Percentiles rank a stretch among this genome's conserved stretches.
Evolutionary conservation across 768 basidiomycete species (phyloP).

Genomic region (Myochromella boudieri): DNA sequence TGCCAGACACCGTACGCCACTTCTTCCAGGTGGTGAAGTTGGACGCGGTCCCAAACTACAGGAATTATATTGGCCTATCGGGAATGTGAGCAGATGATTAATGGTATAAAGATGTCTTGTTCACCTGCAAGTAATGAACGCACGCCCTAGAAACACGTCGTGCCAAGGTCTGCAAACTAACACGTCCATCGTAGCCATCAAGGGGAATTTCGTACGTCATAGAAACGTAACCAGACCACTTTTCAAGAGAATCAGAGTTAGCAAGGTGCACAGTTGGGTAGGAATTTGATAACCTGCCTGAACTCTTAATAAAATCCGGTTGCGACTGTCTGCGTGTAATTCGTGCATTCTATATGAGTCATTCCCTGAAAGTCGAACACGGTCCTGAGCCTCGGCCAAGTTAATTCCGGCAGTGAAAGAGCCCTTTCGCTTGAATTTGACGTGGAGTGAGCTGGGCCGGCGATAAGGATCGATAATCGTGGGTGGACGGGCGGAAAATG

Average conservation of each 20-base stretch:
- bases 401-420: constrained; percentile 63
- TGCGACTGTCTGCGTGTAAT: constrained; percentile 59
- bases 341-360: constrained; percentile 66
- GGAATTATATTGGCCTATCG: constrained; percentile 67
- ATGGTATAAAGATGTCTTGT: constrained; percentile 7
- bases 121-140: constrained; percentile 73
- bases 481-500: constrained; percentile 37
- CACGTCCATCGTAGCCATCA: constrained; percentile 63
- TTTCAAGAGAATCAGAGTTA: not conserved
- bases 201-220: constrained; percentile 76
- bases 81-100: constrained; percentile 5
- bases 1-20: constrained; percentile 69
- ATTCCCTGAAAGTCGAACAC: constrained; percentile 57
- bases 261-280: not conserved
- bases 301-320: constrained; percentile 60
- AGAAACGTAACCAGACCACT: constrained; percentile 74
- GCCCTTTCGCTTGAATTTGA: constrained; percentile 78
- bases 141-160: constrained; percentile 70
- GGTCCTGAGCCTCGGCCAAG: constrained; percentile 68
- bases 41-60: constrained; percentile 65
- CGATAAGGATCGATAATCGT: constrained; percentile 43
- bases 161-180: constrained; percentile 65
- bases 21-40: constrained; percentile 73
- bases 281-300: constrained; percentile 42
- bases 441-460: constrained; percentile 45